These are phyloP conservation scores for Hanseniaspora gamundiae DNA, from an alignment of 1,139 yeast genomes.

Conservation along the genomic window DNA sequence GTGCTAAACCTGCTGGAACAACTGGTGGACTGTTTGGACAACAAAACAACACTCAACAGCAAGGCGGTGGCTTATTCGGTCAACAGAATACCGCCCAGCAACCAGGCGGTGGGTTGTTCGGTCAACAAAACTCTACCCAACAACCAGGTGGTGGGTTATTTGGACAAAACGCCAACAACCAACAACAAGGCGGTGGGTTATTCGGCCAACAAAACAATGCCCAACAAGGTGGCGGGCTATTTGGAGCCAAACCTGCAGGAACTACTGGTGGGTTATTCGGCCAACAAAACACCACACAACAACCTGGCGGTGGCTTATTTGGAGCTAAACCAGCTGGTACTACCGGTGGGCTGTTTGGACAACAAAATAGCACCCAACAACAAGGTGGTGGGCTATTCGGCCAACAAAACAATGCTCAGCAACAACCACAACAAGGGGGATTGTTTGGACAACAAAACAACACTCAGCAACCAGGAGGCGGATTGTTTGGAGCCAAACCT, in stretches of 20 bases:
- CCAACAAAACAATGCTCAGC: conserved; percentile 8
- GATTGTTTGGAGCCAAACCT: conserved; percentile 19
- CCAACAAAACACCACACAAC: conserved; percentile 14
- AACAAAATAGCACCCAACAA: conserved; percentile 11
- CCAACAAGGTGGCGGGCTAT: conserved; percentile 8
- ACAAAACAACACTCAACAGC: conserved; percentile 9
- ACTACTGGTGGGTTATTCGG: conserved; percentile 14
- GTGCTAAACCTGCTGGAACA: conserved; percentile 12
- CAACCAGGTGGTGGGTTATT: conserved; percentile 20
- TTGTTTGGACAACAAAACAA: conserved; percentile 21
- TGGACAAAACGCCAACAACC: conserved; percentile 20
- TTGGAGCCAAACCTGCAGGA: conserved; percentile 1
- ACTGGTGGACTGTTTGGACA: conserved; percentile 22
- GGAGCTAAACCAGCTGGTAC: conserved; percentile 20
- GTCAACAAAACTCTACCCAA: conserved; percentile 12
- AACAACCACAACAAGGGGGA: conserved; percentile 16
- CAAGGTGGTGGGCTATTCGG: conserved; percentile 15
- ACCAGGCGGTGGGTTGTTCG: conserved; percentile 23
- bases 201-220: conserved; percentile 14
- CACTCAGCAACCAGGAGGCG: conserved; percentile 7
- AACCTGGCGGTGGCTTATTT: conserved; percentile 23
- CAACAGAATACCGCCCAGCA: conserved; percentile 8
- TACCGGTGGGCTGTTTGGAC: conserved; percentile 16
- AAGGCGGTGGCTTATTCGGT: conserved; percentile 23
- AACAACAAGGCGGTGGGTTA: conserved; percentile 19